Conservation (phyloP, 495 filamentous ascomycete species). For the Penicillium alfredii region DNA sequence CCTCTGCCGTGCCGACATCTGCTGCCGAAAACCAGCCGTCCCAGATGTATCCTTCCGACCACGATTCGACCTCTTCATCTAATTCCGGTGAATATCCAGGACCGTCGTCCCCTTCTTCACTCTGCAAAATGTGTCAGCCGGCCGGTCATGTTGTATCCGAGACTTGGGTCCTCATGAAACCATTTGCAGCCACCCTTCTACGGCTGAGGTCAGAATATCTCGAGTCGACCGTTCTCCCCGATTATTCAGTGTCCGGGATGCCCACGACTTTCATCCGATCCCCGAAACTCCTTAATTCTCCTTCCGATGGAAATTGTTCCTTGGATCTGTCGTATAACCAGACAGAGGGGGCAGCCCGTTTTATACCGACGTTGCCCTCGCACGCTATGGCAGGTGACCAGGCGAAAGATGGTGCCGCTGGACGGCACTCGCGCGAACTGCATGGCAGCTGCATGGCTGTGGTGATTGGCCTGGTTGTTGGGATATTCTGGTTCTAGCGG, state of each 20-base stretch:
- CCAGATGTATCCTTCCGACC: slow-evolving; percentile 1
- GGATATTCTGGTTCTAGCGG: slow-evolving; percentile 39
- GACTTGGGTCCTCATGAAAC: too few species aligned
- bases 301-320: too few species aligned
- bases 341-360: too few species aligned
- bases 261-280: slow-evolving; percentile 1
- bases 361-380: too few species aligned
- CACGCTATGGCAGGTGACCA: slow-evolving; percentile 13
- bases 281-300: not conserved
- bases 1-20: slow-evolving; percentile 11
- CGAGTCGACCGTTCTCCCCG: slow-evolving; percentile 4
- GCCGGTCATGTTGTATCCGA: slow-evolving; percentile 22
- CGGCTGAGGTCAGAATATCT: slow-evolving; percentile 1
- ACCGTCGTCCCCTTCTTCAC: slow-evolving; percentile 5
- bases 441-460: slow-evolving; percentile 41
- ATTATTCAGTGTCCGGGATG: too few species aligned
- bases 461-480: slow-evolving; percentile 35
- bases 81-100: not conserved
- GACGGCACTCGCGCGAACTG: slow-evolving; percentile 24
- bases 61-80: slow-evolving; percentile 4
- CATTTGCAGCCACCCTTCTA: too few species aligned
- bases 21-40: slow-evolving; percentile 3
- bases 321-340: too few species aligned
- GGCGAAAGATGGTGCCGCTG: slow-evolving; percentile 22
- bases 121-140: slow-evolving; percentile 30